Evolutionary conservation across 768 basidiomycete species (phyloP), one percentile per base, ranked within the genome.

Genomic region (Phanerochaete sordida): DNA sequence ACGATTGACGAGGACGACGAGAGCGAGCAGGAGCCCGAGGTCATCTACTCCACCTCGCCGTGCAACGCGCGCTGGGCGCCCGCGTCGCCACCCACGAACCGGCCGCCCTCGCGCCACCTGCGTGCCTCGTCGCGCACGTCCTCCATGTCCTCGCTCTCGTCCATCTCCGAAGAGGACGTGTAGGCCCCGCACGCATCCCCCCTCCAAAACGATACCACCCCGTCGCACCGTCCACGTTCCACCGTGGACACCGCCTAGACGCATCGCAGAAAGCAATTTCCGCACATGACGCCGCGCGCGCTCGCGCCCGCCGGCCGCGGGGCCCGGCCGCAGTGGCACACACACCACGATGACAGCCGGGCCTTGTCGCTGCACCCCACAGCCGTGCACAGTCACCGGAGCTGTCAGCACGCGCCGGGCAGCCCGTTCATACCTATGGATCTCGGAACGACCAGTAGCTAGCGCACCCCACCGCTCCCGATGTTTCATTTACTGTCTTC

Each of bases 41-140:
- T 62, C 21, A 58, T 62, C 44, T 62, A 62, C 57, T 31, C 57
- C 16, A 62, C 61, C 16, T 56, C 60, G 12, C 58, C 58, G 26
- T 7, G 45, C 11, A 5, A 5, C n/a, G 12, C 19, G 19, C 31
- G 19, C 24, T 47, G 37, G 26, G 43, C 45, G n/a, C 37, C 24
- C 58, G 45, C 26, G 9, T 45, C 54, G 19, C 28, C 59, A 16
- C 59, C 37, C 43, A 45, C 12, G 21, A 27, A 3, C 53, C 43
- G 43, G 2, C 59, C 47, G 44, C 31, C 24, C 24, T 24, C 57
- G 47, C 59, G 45, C 26, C 28, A 47, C 59, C 43, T 54, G 35
- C 49, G 44, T n/a, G 37, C 51, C 15, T 63, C 62, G 26, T 63
- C 62, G n/a, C 50, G 57, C 19, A 56, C n/a, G 43, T 50, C 58